Conservation (phyloP, 208 protist genomes). For the Leishmania tarentolae region DNA sequence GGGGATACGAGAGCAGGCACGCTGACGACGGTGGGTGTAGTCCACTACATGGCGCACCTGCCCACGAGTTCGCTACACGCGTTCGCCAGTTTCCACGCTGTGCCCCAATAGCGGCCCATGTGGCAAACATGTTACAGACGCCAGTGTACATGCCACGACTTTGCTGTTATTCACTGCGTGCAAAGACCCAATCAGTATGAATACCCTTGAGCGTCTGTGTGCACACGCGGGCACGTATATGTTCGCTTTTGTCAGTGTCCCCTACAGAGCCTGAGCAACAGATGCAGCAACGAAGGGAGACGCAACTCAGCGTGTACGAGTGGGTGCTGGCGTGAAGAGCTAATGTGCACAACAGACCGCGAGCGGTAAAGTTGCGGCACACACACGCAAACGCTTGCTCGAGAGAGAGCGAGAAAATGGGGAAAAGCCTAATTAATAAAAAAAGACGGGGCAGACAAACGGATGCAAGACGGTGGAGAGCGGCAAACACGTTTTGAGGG, state of each 20-base stretch:
- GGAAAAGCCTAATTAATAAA: neutral
- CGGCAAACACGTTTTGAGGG: neutral
- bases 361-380: neutral
- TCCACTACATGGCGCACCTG: neutral
- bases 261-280: neutral
- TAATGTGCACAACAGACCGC: neutral
- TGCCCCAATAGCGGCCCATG: constrained; percentile 1
- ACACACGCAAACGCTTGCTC: neutral
- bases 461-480: neutral
- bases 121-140: neutral
- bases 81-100: neutral
- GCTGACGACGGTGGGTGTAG: neutral
- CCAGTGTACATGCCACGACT: neutral
- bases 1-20: neutral
- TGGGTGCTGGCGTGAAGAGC: neutral
- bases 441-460: neutral
- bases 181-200: neutral
- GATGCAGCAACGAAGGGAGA: neutral
- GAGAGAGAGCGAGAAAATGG: neutral
- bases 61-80: neutral
- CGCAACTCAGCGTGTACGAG: neutral
- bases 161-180: neutral
- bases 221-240: neutral
- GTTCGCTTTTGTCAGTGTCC: neutral
- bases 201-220: neutral